Conservation (phyloP, 441 rosid species). For the Jatropha multifida region DNA sequence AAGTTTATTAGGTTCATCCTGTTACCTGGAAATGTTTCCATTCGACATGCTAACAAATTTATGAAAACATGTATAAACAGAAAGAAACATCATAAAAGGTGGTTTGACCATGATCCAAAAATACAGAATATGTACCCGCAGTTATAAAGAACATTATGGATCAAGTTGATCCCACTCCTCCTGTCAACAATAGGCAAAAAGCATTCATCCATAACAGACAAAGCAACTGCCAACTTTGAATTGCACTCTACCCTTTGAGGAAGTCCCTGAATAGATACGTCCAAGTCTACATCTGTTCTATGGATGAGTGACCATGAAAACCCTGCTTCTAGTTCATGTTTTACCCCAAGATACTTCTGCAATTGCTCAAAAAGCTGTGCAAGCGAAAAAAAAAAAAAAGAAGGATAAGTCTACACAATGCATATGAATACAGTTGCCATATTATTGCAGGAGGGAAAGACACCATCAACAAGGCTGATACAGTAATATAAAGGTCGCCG, state of each 20-base stretch:
- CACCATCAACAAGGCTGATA: background rate
- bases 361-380: constrained; percentile 78
- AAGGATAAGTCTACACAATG: constrained; percentile 17
- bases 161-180: constrained; percentile 82
- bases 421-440: background rate
- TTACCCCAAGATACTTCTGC: constrained; percentile 79
- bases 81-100: background rate
- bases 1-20: background rate
- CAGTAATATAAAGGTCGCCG: background rate
- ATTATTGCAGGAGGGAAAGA: constrained; percentile 12
- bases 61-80: background rate
- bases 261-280: constrained; percentile 41
- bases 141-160: constrained; percentile 76
- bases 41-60: constrained; percentile 7
- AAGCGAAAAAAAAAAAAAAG: constrained; percentile 17
- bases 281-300: constrained; percentile 58
- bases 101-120: background rate
- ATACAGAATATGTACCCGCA: constrained; percentile 61
- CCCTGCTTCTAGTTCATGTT: constrained; percentile 84
- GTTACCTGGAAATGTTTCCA: background rate
- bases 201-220: constrained; percentile 94
- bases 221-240: constrained; percentile 94
- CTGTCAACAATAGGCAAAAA: constrained; percentile 94
- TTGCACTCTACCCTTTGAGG: constrained; percentile 82
- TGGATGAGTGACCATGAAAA: constrained; percentile 89